Conservation (phyloP, 257 asterid species). For the Dorcoceras hygrometricum region DNA sequence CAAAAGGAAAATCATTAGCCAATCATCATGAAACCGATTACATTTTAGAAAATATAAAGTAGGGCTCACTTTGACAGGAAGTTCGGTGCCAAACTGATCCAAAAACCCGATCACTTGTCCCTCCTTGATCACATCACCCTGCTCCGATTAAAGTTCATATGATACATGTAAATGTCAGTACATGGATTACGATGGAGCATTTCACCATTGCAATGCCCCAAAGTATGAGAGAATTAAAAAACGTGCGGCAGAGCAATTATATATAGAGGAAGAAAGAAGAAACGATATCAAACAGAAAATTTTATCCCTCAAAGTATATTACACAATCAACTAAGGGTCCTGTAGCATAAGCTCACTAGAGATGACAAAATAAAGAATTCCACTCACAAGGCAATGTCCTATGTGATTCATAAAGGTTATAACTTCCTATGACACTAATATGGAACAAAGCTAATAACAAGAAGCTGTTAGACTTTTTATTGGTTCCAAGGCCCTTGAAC, state of each 20-base stretch:
- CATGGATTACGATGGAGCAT: not conserved
- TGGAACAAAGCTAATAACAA: conserved; percentile 1
- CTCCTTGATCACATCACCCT: conserved; percentile 88
- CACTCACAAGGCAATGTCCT: no score
- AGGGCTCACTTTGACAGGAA: conserved; percentile 67
- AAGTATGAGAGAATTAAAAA: no score
- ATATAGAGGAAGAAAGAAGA: no score
- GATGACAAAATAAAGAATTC: no score
- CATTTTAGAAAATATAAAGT: conserved; percentile 9
- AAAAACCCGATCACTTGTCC: conserved; percentile 73
- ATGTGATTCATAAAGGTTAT: conserved; percentile 5
- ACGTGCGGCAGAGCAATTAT: no score
- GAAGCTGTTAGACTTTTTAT: not conserved
- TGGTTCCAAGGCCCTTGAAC: not conserved
- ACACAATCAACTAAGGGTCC: no score
- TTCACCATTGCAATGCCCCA: no score
- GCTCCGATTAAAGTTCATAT: not conserved
- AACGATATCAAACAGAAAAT: no score
- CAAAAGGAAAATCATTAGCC: conserved; percentile 17
- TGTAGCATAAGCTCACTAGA: no score
- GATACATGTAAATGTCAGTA: not conserved
- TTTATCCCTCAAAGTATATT: no score
- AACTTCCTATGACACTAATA: conserved; percentile 4
- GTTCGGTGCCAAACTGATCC: conserved; percentile 64
- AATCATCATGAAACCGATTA: conserved; percentile 16